Conservation (phyloP, 2,329 filamentous ascomycete species). For the Ascocoryne sarcoides region DNA sequence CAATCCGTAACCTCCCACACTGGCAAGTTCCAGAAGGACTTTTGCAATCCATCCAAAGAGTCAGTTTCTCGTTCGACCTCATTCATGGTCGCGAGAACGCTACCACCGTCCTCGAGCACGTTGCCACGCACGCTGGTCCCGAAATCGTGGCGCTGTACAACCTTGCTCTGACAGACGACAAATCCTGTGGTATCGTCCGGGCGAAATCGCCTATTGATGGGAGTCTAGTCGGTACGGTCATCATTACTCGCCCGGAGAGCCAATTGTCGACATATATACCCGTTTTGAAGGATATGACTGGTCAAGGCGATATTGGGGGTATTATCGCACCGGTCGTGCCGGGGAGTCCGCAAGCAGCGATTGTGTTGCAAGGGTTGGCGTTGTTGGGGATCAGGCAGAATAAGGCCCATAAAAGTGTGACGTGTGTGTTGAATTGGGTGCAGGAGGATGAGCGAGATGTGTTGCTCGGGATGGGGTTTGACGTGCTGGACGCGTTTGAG, state of each 20-base stretch:
- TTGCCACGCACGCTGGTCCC: conserved; percentile 53
- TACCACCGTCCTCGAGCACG: conserved; percentile 52
- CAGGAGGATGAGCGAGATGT: conserved; percentile 42
- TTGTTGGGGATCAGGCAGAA: conserved; percentile 57
- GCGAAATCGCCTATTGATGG: conserved; percentile 55
- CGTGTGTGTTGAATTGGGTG: conserved; percentile 43
- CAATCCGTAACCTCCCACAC: conserved; percentile 47
- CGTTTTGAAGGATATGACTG: conserved; percentile 34
- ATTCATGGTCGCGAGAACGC: conserved; percentile 55
- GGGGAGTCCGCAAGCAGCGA: conserved; percentile 52
- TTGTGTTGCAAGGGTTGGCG: conserved; percentile 55
- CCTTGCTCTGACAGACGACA: conserved; percentile 49
- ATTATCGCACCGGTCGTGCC: conserved; percentile 60
- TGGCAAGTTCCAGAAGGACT: conserved; percentile 57
- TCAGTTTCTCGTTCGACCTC: conserved; percentile 52
- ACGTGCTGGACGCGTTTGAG: conserved; percentile 70
- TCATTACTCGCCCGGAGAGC: conserved; percentile 53
- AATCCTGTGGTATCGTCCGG: conserved; percentile 51
- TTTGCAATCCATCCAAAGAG: conserved; percentile 43
- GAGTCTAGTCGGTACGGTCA: conserved; percentile 52
- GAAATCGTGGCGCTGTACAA: conserved; percentile 59
- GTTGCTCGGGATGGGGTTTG: conserved; percentile 71
- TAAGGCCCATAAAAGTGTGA: conserved; percentile 52
- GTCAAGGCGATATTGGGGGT: conserved; percentile 44
- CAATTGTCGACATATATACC: conserved; percentile 53